Evolutionary conservation across 1,284 basidiomycete species (phyloP).

Genomic region (Vanrija sp.): DNA sequence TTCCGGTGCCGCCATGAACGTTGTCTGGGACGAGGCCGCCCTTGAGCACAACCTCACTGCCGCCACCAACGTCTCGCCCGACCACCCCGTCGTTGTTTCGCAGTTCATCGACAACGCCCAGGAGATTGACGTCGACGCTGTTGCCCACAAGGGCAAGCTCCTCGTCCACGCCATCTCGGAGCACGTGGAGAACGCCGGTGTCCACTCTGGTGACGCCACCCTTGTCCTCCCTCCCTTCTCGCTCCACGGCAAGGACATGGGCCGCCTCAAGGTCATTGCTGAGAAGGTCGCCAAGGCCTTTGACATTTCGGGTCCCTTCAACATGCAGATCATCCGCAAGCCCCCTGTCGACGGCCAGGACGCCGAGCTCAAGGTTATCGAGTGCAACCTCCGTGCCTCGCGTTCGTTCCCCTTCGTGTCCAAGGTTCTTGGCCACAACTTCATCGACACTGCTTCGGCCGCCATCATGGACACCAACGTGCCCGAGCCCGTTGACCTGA

Average conservation of each 20-base stretch:
- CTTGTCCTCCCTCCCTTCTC: conserved; percentile 96
- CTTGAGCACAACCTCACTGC: conserved; percentile 90
- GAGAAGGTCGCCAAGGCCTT: conserved; percentile 93
- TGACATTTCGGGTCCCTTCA: conserved; percentile 95
- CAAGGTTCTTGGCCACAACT: conserved; percentile 95
- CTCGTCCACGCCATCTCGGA: conserved; percentile 95
- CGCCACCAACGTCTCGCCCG: conserved; percentile 90
- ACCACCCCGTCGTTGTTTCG: conserved; percentile 96
- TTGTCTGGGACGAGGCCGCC: conserved; percentile 85
- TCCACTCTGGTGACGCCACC: conserved; percentile 98
- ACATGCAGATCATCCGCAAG: conserved; percentile 99
- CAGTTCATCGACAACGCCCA: conserved; percentile 98
- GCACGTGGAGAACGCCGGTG: conserved; percentile 98
- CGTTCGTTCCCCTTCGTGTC: conserved; percentile 99
- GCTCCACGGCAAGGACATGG: conserved; percentile 69
- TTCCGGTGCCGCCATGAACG: conserved; percentile 99
- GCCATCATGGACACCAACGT: conserved; percentile 84
- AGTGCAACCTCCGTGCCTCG: conserved; percentile 96
- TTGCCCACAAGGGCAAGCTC: conserved; percentile 90
- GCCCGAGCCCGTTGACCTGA: conserved; percentile 88
- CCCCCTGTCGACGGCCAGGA: conserved; percentile 57
- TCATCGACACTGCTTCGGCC: conserved; percentile 88
- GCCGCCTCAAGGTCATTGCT: conserved; percentile 81
- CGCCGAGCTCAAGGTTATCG: conserved; percentile 87
- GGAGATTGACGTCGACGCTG: conserved; percentile 97